Conservation (phyloP, 306 rosid species). For the Cucumis melo region DNA sequence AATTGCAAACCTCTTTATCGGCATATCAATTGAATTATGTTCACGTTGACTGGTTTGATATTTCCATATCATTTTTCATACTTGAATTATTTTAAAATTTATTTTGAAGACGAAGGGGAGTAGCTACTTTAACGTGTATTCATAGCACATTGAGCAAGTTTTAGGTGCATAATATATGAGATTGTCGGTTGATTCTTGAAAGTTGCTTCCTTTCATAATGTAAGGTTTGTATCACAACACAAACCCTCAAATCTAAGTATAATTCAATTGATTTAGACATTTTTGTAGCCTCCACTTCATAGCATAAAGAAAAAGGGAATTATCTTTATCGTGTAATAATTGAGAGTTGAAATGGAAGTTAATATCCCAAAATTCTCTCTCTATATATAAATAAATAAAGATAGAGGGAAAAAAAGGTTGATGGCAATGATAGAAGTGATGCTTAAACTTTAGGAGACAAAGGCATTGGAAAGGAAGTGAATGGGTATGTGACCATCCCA, state of each 20-base stretch:
- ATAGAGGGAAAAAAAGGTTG: conserved; percentile 12
- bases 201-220: too few species aligned
- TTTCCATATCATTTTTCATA: background rate
- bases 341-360: background rate
- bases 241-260: too few species aligned
- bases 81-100: background rate
- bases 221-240: background rate
- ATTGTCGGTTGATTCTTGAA: background rate
- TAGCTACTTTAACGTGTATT: background rate
- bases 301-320: background rate
- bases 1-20: too few species aligned
- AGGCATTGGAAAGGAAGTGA: conserved; percentile 17
- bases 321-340: background rate
- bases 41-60: too few species aligned
- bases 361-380: background rate
- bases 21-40: too few species aligned
- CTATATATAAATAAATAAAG: background rate
- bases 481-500: conserved; percentile 20
- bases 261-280: too few species aligned
- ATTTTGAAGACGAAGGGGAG: too few species aligned
- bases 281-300: background rate
- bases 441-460: conserved; percentile 50
- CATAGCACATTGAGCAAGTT: background rate
- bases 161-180: background rate
- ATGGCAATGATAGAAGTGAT: conserved; percentile 24